Conservation (phyloP, 2,329 filamentous ascomycete genomes). For the Curvularia sp. region DNA sequence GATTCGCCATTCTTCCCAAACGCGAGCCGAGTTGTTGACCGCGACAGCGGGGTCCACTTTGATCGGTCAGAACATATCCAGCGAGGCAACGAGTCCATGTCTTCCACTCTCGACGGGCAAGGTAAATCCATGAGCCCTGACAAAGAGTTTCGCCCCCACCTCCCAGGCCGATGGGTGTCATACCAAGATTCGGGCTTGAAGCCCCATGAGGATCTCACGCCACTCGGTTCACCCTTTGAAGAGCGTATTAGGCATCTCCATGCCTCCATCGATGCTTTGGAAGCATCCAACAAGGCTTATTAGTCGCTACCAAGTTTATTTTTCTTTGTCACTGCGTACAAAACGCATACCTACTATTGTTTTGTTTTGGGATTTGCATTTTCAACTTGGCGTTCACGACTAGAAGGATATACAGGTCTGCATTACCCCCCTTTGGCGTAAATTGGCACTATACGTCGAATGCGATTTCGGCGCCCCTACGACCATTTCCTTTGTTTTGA, state of each 20-base stretch:
- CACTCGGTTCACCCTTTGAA: slow-evolving; percentile 39
- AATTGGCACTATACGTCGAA: slow-evolving; percentile 37
- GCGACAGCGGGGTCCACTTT: slow-evolving; percentile 50
- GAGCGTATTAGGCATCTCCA: slow-evolving; percentile 36
- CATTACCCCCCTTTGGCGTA: slow-evolving; percentile 29
- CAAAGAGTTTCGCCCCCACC: slow-evolving; percentile 17
- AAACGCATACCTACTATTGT: slow-evolving; percentile 4
- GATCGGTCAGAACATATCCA: slow-evolving; percentile 37
- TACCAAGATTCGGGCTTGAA: slow-evolving; percentile 11
- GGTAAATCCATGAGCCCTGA: slow-evolving; percentile 10
- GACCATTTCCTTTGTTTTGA: slow-evolving; percentile 40
- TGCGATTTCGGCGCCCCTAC: slow-evolving; percentile 44
- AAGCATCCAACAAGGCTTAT: slow-evolving; percentile 20
- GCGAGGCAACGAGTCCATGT: slow-evolving; percentile 17
- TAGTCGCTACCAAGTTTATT: not conserved
- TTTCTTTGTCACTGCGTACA: slow-evolving; percentile 21
- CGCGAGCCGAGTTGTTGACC: slow-evolving; percentile 39
- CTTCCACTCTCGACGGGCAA: slow-evolving; percentile 1
- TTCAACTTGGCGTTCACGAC: slow-evolving; percentile 6
- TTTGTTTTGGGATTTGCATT: not conserved
- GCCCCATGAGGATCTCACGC: slow-evolving; percentile 23
- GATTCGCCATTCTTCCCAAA: slow-evolving; percentile 30
- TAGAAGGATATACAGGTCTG: slow-evolving; percentile 3
- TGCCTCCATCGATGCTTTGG: slow-evolving; percentile 30
- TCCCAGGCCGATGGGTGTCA: slow-evolving; percentile 22